Evolutionary conservation across 106 monocot genomes (phyloP), one percentile per base, ranked within the genome.

Genomic region (Apostasia shenzhenica): DNA sequence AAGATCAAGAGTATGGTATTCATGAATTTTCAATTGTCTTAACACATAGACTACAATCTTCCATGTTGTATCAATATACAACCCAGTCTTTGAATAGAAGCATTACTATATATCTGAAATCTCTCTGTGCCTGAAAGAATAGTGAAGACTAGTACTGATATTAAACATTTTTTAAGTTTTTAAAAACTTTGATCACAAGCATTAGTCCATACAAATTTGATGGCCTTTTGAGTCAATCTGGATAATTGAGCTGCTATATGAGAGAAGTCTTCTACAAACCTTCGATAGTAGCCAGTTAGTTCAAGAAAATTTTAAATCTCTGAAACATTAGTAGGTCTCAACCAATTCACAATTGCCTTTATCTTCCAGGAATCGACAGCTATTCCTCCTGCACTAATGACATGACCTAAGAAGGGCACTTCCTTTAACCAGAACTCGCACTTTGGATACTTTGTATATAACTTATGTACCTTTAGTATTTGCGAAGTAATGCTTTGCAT

Each of bases 291-390:
- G 0, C 72, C 13, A 12, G 62, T 40, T 2, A 73, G n/a, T 41
- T 53, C 72, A 3, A 73, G 48, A 12, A 73, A 73, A 58, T n/a
- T 53, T 1, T 40, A 46, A 8, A 73, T 14, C 8, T 63, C 52
- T 8, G 54, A 1, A 9, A 73, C 13, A 51, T 6, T 53, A 4
- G 2, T 52, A 0, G 40, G 11, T 5, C 2, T 1, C 39, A 5
- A 3, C 62, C 51, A 72, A 1, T 71, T 37, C 3, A 13, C 3
- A 1, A 62, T 45, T 41, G 6, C 61, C 26, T 58, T 39, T 1
- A 61, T 50, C 47, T 49, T 71, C 37, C 5, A 40, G 1, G 46
- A 37, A 48, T 71, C 45, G 5, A 72, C 50, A 26, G 8, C 3
- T 0, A 57, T 58, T 8, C 70, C 57, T 26, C 38, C 1, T 14